Evolutionary conservation across 805 yeast genomes (phyloP), one percentile per base, ranked within the genome.

Genomic region (Zygosaccharomyces lentus): DNA sequence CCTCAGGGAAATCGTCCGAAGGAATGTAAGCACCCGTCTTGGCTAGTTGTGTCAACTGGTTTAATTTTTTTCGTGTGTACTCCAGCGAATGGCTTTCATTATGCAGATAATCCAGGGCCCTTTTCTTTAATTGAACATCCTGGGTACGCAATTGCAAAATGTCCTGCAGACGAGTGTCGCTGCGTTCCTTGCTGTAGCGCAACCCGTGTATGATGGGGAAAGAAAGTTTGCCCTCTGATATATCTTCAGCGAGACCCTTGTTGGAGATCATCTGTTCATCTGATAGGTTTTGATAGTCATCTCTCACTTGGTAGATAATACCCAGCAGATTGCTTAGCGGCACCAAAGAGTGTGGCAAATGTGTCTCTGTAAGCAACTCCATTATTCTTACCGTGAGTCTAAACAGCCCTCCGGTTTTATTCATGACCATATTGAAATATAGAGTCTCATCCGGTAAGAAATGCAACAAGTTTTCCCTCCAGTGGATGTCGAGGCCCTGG

Each of bases 321-420:
- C 97, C 97, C n/a, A 90, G 61, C 16, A 82, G 53, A 58, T 87
- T 84, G 15, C 95, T 82, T 31, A 88, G 66, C 7, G 82, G 81
- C 0, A 81, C 72, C 34, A 83, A 63, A 4, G 67, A 58, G 50
- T 57, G 37, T 40, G 49, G 42, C 9, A 42, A 10, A 17, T 49
- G 32, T 6, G 50, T 51, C n/a, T 23, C 25, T 4, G 56, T 48
- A 37, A 66, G 56, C 13, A 59, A 49, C 45, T 75, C 81, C 76
- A 89, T 72, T 30, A 89, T 64, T 48, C 81, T 70, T 2, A 84
- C 79, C 0, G 91, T 81, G 29, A 90, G 68, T 51, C 96, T 71
- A 59, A 88, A 85, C 29, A 90, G 69, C 0, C 97, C 97, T 1
- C 96, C 96, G 0, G 97, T 90, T 55, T 84, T 90, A 59, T 87